Evolutionary conservation across 1,284 basidiomycete species (phyloP).

Genomic region (Tetrapyrgos nigripes): DNA sequence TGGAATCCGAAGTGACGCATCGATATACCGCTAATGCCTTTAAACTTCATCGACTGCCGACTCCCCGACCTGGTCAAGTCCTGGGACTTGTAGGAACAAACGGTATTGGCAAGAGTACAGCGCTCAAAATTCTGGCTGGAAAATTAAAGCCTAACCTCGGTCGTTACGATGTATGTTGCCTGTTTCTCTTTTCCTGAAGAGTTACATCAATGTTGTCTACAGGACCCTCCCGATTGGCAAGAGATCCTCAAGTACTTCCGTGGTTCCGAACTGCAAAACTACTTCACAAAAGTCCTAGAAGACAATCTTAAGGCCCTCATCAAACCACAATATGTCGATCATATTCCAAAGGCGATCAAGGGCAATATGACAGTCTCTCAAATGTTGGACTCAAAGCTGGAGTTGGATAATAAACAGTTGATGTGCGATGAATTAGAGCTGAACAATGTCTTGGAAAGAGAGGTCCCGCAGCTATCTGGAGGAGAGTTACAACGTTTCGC

Average conservation of each 20-base stretch:
- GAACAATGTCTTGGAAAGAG: conserved; percentile 83
- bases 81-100: conserved; percentile 96
- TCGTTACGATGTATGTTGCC: conserved; percentile 78
- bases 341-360: conserved; percentile 96
- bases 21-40: conserved; percentile 97
- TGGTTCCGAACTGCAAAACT: conserved; percentile 96
- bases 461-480: conserved; percentile 87
- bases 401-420: conserved; percentile 82
- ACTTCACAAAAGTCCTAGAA: conserved; percentile 98
- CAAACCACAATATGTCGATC: conserved; percentile 99
- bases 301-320: conserved; percentile 98
- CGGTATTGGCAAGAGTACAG: conserved; percentile 98
- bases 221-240: conserved; percentile 97
- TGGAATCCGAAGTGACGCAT: conserved; percentile 94
- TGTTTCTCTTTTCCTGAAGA: conserved; percentile 7
- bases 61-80: conserved; percentile 94
- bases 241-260: conserved; percentile 98
- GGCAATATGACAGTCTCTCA: conserved; percentile 83
- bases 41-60: conserved; percentile 96
- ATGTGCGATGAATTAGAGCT: conserved; percentile 89
- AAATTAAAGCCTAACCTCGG: conserved; percentile 95
- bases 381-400: conserved; percentile 90
- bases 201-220: conserved; percentile 4
- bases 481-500: conserved; percentile 98
- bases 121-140: conserved; percentile 93